phyloP scores from a whole-genome alignment of 345 rosid genomes.

The Eutrema heterophyllum region DNA sequence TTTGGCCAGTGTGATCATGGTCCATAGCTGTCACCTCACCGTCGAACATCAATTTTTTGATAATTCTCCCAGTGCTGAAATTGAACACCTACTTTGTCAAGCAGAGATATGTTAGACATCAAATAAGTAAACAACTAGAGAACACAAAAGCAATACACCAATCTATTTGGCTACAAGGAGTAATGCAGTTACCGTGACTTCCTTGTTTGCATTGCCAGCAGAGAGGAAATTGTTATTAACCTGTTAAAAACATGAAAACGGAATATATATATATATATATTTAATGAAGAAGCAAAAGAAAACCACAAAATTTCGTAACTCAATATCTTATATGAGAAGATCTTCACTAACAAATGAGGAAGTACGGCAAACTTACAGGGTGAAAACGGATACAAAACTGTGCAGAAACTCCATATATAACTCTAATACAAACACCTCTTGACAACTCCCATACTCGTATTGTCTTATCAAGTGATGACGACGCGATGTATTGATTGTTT shows the following conservation, averaged over 20 bases:
- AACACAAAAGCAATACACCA: neutral
- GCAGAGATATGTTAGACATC: conserved; percentile 7
- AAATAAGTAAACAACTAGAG: conserved; percentile 8
- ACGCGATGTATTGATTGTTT: conserved; percentile 92
- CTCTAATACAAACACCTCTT: conserved; percentile 89
- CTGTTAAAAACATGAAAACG: conserved; percentile 41
- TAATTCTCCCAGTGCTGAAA: conserved; percentile 96
- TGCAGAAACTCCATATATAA: conserved; percentile 78
- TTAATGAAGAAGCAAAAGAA: neutral
- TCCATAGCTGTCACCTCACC: conserved; percentile 88
- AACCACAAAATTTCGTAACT: neutral
- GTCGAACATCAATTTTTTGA: conserved; percentile 50
- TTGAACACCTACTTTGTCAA: conserved; percentile 65
- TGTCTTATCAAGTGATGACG: conserved; percentile 91
- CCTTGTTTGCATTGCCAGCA: conserved; percentile 86
- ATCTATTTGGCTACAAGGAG: conserved; percentile 20
- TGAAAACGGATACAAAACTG: conserved; percentile 93
- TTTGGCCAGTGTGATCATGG: conserved; percentile 96
- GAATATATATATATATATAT: neutral
- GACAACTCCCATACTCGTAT: conserved; percentile 97
- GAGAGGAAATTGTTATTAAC: conserved; percentile 96
- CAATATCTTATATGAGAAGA: conserved; percentile 8
- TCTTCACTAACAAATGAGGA: neutral
- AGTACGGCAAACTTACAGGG: conserved; percentile 58
- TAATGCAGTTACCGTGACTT: conserved; percentile 60